Conservation (phyloP, 2,329 filamentous ascomycete genomes). For the Anthostomella pinea region DNA sequence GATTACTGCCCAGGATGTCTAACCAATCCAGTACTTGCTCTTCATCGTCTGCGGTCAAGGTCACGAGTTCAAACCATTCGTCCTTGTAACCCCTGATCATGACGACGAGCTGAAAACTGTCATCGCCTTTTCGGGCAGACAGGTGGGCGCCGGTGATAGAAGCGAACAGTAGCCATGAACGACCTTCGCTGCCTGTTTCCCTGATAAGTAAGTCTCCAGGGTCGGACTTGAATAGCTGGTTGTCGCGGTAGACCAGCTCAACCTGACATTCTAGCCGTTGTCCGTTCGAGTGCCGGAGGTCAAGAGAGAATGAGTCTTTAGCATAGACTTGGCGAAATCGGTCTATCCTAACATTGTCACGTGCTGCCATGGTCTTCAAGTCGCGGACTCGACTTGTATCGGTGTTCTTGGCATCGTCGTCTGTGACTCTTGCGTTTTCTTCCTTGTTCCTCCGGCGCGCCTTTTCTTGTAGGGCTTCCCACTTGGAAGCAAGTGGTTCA, state of each 20-base stretch:
- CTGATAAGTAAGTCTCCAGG: constrained; percentile 87
- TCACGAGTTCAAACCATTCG: constrained; percentile 82
- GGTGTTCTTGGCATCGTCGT: constrained; percentile 82
- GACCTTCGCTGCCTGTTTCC: constrained; percentile 73
- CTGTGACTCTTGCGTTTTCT: constrained; percentile 70
- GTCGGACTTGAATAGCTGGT: constrained; percentile 61
- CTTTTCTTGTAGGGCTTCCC: constrained; percentile 71
- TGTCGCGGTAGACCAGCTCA: constrained; percentile 83
- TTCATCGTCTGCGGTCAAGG: constrained; percentile 72
- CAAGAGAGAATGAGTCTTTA: constrained; percentile 85
- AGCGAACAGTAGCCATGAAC: constrained; percentile 84
- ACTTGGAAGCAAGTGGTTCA: constrained; percentile 57
- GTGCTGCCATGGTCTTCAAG: constrained; percentile 69
- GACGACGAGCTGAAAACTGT: constrained; percentile 69
- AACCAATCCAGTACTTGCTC: constrained; percentile 84
- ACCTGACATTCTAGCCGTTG: constrained; percentile 87
- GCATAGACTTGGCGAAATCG: constrained; percentile 79
- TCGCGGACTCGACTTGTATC: constrained; percentile 80
- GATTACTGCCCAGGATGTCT: constrained; percentile 63
- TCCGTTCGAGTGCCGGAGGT: constrained; percentile 82
- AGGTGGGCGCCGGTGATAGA: constrained; percentile 71
- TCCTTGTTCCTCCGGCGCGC: constrained; percentile 72
- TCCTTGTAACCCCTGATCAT: constrained; percentile 78
- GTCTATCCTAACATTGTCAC: constrained; percentile 70
- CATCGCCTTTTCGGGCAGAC: constrained; percentile 76